Percentiles rank a stretch among this genome's conserved stretches.
Evolutionary conservation across 2,329 filamentous ascomycete genomes (phyloP).

Genomic region (Exutisphaerella laricina): DNA sequence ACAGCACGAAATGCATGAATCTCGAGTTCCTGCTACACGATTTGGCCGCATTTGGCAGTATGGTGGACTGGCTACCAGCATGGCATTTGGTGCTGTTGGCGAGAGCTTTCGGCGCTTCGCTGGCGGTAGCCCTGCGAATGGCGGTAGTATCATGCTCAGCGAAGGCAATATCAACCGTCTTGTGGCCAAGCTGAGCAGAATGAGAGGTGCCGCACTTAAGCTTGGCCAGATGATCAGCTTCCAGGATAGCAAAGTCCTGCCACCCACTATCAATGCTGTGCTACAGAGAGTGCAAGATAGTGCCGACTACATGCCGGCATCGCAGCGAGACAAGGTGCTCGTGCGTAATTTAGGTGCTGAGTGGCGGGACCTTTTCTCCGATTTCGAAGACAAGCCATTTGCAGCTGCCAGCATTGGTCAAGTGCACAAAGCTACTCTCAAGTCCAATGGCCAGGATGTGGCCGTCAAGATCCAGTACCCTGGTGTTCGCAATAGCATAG

Average conservation of each 20-base stretch:
- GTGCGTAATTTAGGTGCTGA: conserved; percentile 69
- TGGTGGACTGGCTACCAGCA: conserved; percentile 82
- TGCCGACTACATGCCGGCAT: conserved; percentile 96
- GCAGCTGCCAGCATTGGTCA: conserved; percentile 96
- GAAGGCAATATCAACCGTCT: conserved; percentile 87
- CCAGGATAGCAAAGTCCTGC: conserved; percentile 93
- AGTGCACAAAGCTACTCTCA: conserved; percentile 79
- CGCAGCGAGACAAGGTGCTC: conserved; percentile 82
- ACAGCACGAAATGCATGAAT: conserved; percentile 72
- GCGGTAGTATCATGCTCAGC: conserved; percentile 80
- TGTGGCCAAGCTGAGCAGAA: conserved; percentile 85
- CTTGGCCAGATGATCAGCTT: conserved; percentile 98
- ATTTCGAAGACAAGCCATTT: conserved; percentile 86
- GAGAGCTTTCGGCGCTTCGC: conserved; percentile 78
- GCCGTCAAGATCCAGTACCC: conserved; percentile 98
- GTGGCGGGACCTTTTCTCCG: conserved; percentile 77
- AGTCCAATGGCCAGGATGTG: conserved; percentile 66
- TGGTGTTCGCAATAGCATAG: conserved; percentile 90
- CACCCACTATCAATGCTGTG: conserved; percentile 78
- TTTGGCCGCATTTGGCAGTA: conserved; percentile 92
- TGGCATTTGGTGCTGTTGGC: conserved; percentile 86
- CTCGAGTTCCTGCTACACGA: conserved; percentile 80
- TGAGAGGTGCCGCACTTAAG: conserved; percentile 96
- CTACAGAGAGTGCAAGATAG: conserved; percentile 92
- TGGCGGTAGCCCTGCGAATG: conserved; percentile 46